Evolutionary conservation across 108 stramenopile species (phyloP), one percentile per base, ranked within the genome.

Genomic region (Nitzschia putrida): DNA sequence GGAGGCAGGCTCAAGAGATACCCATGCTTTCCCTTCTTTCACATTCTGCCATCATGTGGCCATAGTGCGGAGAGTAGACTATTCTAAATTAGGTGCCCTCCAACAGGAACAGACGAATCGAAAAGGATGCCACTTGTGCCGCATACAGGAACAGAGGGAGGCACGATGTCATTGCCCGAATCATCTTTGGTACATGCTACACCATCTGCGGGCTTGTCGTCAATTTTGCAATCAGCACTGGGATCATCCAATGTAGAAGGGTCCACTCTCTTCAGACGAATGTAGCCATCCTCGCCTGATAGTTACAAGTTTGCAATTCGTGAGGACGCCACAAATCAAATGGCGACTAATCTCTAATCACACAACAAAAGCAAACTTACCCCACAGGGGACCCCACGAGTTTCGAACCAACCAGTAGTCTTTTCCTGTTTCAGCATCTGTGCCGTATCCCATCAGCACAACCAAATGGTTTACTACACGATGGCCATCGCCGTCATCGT

Each of bases 331-430:
- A 49, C 47, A 49, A 18, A n/a, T n/a, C 47, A 49, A 6, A 4
- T 18, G 6, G 18, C 2, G 2, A 49, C 14, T 18, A n/a, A 18
- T 49, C 14, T 5, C 47, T 2, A 49, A 49, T 49, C 47, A 49
- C 29, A 34, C 3, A 34, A 34, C 1, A 34, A 34, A 4, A 34
- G 29, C n/a, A n/a, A n/a, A 49, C 47, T 49, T 49, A 49, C 92
- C 96, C 88, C 89, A 97, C n/a, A 60, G 42, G 22, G 80, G 74
- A 8, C 87, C 77, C 94, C 94, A 97, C 13, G 80, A 82, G 70
- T 97, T 97, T 12, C 91, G 71, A 47, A 95, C 69, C 59, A 91
- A 63, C 85, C 91, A 96, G 72, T 88, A 96, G 41, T 86, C 78
- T 44, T 89, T 77, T 0, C 83, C 86, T 0, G 88, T 88, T 18